These are phyloP conservation scores for Cicer chorassanicum DNA, from an alignment of 306 rosid genomes.

Conservation along the genomic window DNA sequence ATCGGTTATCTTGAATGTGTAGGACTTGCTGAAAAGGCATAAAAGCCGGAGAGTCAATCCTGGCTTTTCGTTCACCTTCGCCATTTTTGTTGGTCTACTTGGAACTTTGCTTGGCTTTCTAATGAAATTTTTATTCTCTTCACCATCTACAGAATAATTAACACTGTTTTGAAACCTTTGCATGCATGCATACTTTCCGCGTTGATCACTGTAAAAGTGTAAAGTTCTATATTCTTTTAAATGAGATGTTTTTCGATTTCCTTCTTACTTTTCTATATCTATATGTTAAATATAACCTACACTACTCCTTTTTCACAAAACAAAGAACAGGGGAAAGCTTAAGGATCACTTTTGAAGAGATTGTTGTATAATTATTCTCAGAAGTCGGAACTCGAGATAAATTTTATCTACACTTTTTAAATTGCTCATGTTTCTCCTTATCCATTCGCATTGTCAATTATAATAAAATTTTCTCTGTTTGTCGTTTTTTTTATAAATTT, in stretches of 20 bases:
- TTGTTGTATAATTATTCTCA: slow-evolving; percentile 1
- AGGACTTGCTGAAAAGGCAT: slow-evolving; percentile 77
- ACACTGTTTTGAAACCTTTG: slow-evolving; percentile 36
- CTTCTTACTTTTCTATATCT: background rate
- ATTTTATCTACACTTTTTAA: background rate
- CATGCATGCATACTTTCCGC: slow-evolving; percentile 43
- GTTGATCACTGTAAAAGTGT: slow-evolving; percentile 46
- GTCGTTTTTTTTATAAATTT: background rate
- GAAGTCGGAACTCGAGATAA: background rate
- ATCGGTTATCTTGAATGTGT: slow-evolving; percentile 30
- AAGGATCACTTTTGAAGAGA: background rate
- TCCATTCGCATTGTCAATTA: background rate
- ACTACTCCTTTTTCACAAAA: background rate
- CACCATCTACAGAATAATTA: slow-evolving; percentile 62
- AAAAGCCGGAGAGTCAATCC: slow-evolving; percentile 62
- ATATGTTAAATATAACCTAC: background rate
- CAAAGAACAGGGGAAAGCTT: background rate
- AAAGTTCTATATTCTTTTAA: slow-evolving; percentile 46
- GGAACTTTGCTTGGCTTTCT: slow-evolving; percentile 85
- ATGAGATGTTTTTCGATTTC: slow-evolving; percentile 40
- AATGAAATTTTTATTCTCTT: slow-evolving; percentile 70
- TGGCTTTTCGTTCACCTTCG: slow-evolving; percentile 77
- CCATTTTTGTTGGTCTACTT: slow-evolving; percentile 78
- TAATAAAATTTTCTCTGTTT: background rate
- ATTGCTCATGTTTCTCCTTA: background rate